Percentiles rank a stretch among this genome's conserved stretches.
Conservation (phyloP, 2,329 filamentous ascomycete species). For the Cercospora citrullina region DNA sequence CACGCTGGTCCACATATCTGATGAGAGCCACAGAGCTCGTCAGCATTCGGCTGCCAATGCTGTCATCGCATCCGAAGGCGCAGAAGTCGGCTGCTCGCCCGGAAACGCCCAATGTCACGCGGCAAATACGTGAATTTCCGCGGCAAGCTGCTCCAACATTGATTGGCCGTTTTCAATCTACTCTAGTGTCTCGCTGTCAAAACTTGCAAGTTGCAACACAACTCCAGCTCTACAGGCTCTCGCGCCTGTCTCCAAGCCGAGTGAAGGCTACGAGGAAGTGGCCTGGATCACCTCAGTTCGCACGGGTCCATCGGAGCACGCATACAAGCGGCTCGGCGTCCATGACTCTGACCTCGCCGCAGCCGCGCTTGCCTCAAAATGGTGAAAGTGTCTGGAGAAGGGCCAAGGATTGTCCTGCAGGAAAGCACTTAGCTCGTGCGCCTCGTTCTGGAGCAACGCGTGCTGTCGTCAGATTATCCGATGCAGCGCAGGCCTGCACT, state of each 20-base stretch:
- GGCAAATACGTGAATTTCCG: neutral
- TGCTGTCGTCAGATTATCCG: conserved; percentile 19
- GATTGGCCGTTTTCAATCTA: neutral
- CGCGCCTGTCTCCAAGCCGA: neutral
- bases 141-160: neutral
- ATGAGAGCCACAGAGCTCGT: neutral
- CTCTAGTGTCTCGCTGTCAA: neutral
- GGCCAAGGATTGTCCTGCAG: conserved; percentile 4
- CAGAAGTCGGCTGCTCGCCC: conserved; percentile 1
- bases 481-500: conserved; percentile 2
- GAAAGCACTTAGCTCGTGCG: conserved; percentile 13
- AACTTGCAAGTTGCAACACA: neutral
- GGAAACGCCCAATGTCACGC: neutral
- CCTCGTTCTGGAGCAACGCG: conserved; percentile 8
- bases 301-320: neutral
- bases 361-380: conserved; percentile 4
- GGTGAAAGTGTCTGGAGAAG: conserved; percentile 1
- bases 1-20: neutral
- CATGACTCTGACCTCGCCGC: conserved; percentile 13
- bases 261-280: neutral
- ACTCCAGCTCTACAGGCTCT: neutral
- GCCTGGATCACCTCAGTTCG: neutral
- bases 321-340: conserved; percentile 12
- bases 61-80: neutral
- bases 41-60: neutral